Evolutionary conservation across 139 green algal species (phyloP).

Genomic region (Asterochloris sp.): DNA sequence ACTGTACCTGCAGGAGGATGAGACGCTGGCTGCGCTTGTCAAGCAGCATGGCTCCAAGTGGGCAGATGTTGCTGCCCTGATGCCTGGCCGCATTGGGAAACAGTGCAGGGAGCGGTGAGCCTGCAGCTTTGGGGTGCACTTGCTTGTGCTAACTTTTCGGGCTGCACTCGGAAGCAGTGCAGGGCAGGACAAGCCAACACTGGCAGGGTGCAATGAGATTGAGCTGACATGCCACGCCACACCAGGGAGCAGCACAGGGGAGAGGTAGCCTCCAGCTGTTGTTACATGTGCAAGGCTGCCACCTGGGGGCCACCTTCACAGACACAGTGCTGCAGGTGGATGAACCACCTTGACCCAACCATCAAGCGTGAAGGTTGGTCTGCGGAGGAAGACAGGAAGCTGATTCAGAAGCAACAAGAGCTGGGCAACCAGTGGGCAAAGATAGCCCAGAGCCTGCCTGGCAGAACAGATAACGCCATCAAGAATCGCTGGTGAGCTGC

Average conservation of each 20-base stretch:
- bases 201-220: neutral
- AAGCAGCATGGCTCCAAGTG: slow-evolving; percentile 20
- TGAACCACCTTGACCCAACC: slow-evolving; percentile 79
- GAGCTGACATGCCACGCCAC: neutral
- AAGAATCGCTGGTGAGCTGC: slow-evolving; percentile 86
- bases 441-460: slow-evolving; percentile 67
- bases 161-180: neutral
- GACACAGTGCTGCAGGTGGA: slow-evolving; percentile 50
- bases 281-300: too few relatives aligned
- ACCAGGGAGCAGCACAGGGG: slow-evolving; percentile 60
- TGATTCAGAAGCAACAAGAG: slow-evolving; percentile 43
- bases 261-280: slow-evolving; percentile 68
- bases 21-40: slow-evolving; percentile 23
- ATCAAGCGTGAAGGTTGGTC: slow-evolving; percentile 75
- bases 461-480: slow-evolving; percentile 88
- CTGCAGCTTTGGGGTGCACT: neutral
- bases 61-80: slow-evolving; percentile 25
- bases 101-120: slow-evolving; percentile 50
- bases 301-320: neutral
- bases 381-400: slow-evolving; percentile 6
- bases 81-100: slow-evolving; percentile 68
- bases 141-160: neutral
- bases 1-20: slow-evolving; percentile 40
- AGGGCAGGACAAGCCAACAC: neutral
- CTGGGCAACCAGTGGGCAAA: slow-evolving; percentile 81